Conservation (phyloP, 805 yeast genomes). For the Starmerella roubikii region DNA sequence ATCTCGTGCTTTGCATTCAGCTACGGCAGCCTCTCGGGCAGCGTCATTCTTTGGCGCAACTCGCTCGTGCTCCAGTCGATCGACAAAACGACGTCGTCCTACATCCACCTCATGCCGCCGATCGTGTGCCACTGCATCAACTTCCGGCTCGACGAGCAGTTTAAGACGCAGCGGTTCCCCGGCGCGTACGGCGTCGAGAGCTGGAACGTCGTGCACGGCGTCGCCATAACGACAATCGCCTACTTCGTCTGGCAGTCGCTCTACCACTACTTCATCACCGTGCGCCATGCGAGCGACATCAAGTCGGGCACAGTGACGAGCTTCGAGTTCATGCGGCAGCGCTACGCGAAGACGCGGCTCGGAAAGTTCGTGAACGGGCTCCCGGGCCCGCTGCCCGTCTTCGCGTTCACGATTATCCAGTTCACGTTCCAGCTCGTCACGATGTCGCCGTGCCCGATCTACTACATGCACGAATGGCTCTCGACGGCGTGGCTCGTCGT, state of each 20-base stretch:
- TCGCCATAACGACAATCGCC: slow-evolving; percentile 64
- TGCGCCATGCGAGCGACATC: slow-evolving; percentile 63
- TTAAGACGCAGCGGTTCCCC: slow-evolving; percentile 49
- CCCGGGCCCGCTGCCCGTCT: slow-evolving; percentile 75
- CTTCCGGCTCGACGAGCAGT: slow-evolving; percentile 51
- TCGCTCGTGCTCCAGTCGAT: slow-evolving; percentile 82
- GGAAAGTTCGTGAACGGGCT: slow-evolving; percentile 70
- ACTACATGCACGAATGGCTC: slow-evolving; percentile 57
- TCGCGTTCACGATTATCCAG: slow-evolving; percentile 76
- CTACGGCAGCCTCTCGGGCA: slow-evolving; percentile 82
- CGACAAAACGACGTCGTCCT: slow-evolving; percentile 83
- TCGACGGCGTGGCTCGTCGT: slow-evolving; percentile 54
- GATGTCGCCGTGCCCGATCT: slow-evolving; percentile 81
- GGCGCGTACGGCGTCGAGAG: slow-evolving; percentile 58
- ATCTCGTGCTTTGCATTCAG: slow-evolving; percentile 75
- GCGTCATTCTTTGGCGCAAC: slow-evolving; percentile 91
- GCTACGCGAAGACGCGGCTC: slow-evolving; percentile 48
- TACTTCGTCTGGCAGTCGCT: slow-evolving; percentile 81
- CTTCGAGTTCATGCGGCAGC: slow-evolving; percentile 66
- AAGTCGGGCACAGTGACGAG: slow-evolving; percentile 77
- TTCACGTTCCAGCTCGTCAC: slow-evolving; percentile 74
- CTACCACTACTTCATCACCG: slow-evolving; percentile 85
- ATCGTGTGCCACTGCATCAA: slow-evolving; percentile 73
- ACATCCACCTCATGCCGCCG: slow-evolving; percentile 86
- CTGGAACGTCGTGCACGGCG: slow-evolving; percentile 61